A percentile compares a stretch with the other conserved stretches of the same genome.
phyloP scores from a whole-genome alignment of 1,284 basidiomycete species.

The Phlebopus sp. region DNA sequence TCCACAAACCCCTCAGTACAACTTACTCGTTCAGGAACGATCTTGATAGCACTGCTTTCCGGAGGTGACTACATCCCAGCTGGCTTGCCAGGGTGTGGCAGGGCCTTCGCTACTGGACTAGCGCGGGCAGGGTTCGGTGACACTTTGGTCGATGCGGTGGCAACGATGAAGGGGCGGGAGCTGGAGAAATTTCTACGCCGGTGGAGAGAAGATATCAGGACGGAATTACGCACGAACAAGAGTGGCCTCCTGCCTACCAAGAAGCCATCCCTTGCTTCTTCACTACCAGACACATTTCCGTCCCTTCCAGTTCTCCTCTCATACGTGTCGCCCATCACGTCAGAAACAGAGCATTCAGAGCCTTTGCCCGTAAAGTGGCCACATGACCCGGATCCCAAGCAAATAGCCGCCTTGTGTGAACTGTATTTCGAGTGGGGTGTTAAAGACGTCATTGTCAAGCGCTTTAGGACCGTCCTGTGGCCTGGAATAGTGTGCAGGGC shows the following conservation, averaged over 20 bases:
- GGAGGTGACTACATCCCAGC: constrained; percentile 89
- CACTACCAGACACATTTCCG: constrained; percentile 64
- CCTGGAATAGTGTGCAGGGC: constrained; percentile 63
- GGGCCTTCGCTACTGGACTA: constrained; percentile 61
- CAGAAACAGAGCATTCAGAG: constrained; percentile 52
- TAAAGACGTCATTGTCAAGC: constrained; percentile 71
- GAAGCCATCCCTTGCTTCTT: constrained; percentile 56
- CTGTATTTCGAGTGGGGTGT: constrained; percentile 90
- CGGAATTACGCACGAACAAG: constrained; percentile 73
- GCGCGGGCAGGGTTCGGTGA: constrained; percentile 73
- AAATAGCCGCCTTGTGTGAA: constrained; percentile 76
- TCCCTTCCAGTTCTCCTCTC: constrained; percentile 65
- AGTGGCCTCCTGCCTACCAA: constrained; percentile 59
- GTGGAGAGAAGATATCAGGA: constrained; percentile 64
- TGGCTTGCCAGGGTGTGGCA: constrained; percentile 63
- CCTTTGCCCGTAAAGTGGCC: constrained; percentile 44
- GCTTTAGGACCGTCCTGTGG: constrained; percentile 78
- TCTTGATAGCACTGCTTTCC: constrained; percentile 82
- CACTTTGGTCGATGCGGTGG: constrained; percentile 59
- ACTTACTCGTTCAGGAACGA: constrained; percentile 72
- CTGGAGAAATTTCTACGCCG: constrained; percentile 54
- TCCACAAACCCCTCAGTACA: constrained; percentile 49
- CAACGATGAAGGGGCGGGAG: constrained; percentile 42
- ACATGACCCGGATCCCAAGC: constrained; percentile 68
- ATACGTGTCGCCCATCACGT: constrained; percentile 76